phyloP scores from a whole-genome alignment of 148 eudicot species.

The Chenopodium suecicum region DNA sequence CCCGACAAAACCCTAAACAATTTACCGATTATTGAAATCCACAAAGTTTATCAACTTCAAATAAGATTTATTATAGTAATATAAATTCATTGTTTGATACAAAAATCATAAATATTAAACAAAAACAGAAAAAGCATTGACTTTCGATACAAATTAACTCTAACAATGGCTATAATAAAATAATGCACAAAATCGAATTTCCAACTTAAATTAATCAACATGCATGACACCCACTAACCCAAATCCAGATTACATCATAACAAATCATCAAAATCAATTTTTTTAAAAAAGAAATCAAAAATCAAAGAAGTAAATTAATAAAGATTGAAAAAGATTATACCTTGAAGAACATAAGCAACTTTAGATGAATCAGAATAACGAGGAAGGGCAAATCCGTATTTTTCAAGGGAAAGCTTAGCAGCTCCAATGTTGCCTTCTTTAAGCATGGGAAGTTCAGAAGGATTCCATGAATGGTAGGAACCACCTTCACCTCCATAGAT shows the following conservation, averaged over 20 bases:
- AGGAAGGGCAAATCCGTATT: constrained; percentile 76
- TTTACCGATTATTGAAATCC: neutral
- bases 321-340: constrained; percentile 29
- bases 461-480: constrained; percentile 61
- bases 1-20: neutral
- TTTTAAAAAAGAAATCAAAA: neutral
- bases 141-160: neutral
- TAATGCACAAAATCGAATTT: neutral
- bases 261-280: no score
- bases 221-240: neutral
- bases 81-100: no score
- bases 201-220: neutral
- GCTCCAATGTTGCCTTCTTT: constrained; percentile 74
- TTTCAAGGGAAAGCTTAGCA: constrained; percentile 54
- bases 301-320: neutral
- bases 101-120: neutral
- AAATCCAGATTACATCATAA: neutral
- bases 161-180: neutral
- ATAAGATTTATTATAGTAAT: no score
- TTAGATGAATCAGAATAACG: constrained; percentile 76
- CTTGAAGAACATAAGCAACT: constrained; percentile 86
- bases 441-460: constrained; percentile 73
- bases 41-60: neutral
- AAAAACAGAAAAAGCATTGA: neutral
- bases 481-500: constrained; percentile 64